These are phyloP conservation scores for Beta macrorhiza DNA, from an alignment of 179 eudicot species.

Conservation along the genomic window DNA sequence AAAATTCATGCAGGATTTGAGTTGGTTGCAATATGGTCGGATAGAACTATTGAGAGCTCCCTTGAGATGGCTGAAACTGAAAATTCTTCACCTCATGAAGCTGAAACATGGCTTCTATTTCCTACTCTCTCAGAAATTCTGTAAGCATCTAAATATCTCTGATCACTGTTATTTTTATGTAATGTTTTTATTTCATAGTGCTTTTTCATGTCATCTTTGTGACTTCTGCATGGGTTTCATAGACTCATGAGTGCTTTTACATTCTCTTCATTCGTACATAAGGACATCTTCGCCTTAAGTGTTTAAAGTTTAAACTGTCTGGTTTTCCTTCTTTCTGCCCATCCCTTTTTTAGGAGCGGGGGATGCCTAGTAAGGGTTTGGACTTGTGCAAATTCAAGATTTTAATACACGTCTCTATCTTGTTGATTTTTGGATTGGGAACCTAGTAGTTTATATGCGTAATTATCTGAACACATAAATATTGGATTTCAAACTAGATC, in stretches of 20 bases:
- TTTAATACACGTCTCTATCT: background rate
- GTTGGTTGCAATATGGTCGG: conserved; percentile 61
- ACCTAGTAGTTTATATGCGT: background rate
- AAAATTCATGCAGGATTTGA: conserved; percentile 57
- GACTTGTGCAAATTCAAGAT: background rate
- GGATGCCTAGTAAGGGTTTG: background rate
- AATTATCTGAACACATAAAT: background rate
- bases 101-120: conserved; percentile 73
- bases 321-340: background rate
- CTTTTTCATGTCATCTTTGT: background rate
- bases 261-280: background rate
- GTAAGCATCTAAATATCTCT: conserved; percentile 41
- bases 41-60: conserved; percentile 71
- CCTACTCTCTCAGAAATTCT: conserved; percentile 46
- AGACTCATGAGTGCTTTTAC: background rate
- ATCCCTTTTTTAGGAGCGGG: background rate
- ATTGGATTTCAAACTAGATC: background rate
- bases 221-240: conserved; percentile 4
- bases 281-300: background rate
- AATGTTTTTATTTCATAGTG: background rate
- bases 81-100: conserved; percentile 85
- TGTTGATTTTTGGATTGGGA: background rate
- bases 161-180: background rate
- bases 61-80: conserved; percentile 98
- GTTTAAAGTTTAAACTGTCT: background rate